A percentile compares a stretch with the other conserved stretches of the same genome.
These are phyloP conservation scores for Pisolithus sp. DNA, from an alignment of 768 basidiomycete species.

Conservation along the genomic window DNA sequence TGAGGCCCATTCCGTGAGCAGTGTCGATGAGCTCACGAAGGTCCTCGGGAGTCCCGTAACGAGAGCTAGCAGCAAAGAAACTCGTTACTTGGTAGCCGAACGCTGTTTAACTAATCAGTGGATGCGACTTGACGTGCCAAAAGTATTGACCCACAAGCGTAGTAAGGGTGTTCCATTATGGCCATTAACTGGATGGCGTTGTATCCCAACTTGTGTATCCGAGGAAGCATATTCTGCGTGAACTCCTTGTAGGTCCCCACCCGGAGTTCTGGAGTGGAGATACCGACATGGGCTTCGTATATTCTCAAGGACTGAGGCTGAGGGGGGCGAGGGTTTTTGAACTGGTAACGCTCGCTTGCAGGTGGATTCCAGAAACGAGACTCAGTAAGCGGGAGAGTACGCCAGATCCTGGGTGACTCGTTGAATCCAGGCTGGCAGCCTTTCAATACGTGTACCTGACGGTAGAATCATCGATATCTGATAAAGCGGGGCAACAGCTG, in stretches of 20 bases:
- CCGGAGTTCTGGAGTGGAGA: slow-evolving; percentile 79
- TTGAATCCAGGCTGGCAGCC: slow-evolving; percentile 88
- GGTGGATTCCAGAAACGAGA: slow-evolving; percentile 99
- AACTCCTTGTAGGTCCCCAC: slow-evolving; percentile 98
- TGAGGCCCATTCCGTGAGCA: slow-evolving; percentile 88
- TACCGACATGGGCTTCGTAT: slow-evolving; percentile 98
- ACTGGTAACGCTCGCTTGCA: slow-evolving; percentile 58
- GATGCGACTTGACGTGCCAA: neutral
- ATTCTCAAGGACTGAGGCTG: slow-evolving; percentile 67
- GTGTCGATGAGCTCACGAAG: slow-evolving; percentile 93
- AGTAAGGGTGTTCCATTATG: slow-evolving; percentile 96
- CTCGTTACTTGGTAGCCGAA: slow-evolving; percentile 98
- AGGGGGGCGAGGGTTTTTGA: slow-evolving; percentile 71
- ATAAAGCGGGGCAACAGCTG: neutral
- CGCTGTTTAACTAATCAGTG: slow-evolving; percentile 39
- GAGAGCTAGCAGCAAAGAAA: slow-evolving; percentile 94
- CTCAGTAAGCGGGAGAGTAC: slow-evolving; percentile 89
- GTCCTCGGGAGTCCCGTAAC: slow-evolving; percentile 95
- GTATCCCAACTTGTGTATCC: slow-evolving; percentile 90
- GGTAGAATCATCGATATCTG: slow-evolving; percentile 92
- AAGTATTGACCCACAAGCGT: slow-evolving; percentile 65
- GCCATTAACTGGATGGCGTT: slow-evolving; percentile 99
- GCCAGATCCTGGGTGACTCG: slow-evolving; percentile 92
- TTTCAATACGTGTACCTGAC: slow-evolving; percentile 75
- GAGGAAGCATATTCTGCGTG: slow-evolving; percentile 71